Conservation (phyloP, 495 filamentous ascomycete species). For the Elaphomyces granulatus region DNA sequence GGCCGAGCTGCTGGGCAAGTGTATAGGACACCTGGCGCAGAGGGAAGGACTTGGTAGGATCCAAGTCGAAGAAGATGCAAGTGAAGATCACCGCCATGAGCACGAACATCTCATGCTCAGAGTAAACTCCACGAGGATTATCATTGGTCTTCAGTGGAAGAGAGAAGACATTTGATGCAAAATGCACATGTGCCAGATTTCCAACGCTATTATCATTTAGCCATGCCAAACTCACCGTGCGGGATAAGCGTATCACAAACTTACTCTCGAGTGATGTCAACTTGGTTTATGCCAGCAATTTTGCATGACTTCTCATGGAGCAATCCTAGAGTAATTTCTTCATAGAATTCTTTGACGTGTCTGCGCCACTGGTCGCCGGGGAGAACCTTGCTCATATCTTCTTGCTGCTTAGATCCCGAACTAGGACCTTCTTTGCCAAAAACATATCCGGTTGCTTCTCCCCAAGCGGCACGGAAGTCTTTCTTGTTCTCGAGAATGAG, state of each 20-base stretch:
- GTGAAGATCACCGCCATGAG: slow-evolving; percentile 54
- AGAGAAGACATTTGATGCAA: slow-evolving; percentile 56
- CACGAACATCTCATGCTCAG: slow-evolving; percentile 65
- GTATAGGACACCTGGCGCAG: slow-evolving; percentile 48
- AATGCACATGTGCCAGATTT: slow-evolving; percentile 57
- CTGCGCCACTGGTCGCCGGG: slow-evolving; percentile 34
- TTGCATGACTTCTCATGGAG: slow-evolving; percentile 51
- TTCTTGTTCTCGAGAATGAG: slow-evolving; percentile 44
- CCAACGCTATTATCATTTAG: slow-evolving; percentile 36
- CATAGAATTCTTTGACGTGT: slow-evolving; percentile 41
- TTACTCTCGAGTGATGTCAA: slow-evolving; percentile 63
- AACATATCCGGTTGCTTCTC: slow-evolving; percentile 37
- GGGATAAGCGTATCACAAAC: no score
- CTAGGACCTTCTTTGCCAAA: slow-evolving; percentile 39
- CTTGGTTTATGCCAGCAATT: slow-evolving; percentile 41
- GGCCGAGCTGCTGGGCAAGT: slow-evolving; percentile 47
- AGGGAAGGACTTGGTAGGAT: slow-evolving; percentile 36
- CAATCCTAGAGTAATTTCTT: slow-evolving; percentile 47
- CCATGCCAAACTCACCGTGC: not conserved
- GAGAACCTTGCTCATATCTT: slow-evolving; percentile 30
- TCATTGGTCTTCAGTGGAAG: slow-evolving; percentile 59
- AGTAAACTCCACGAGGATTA: slow-evolving; percentile 56
- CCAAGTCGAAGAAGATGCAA: slow-evolving; percentile 41
- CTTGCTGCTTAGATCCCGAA: slow-evolving; percentile 31
- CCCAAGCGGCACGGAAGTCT: slow-evolving; percentile 54